A percentile compares a stretch with the other conserved stretches of the same genome.
phyloP scores from a whole-genome alignment of 169 alveolate genomes.

The Besnoitia besnoiti region DNA sequence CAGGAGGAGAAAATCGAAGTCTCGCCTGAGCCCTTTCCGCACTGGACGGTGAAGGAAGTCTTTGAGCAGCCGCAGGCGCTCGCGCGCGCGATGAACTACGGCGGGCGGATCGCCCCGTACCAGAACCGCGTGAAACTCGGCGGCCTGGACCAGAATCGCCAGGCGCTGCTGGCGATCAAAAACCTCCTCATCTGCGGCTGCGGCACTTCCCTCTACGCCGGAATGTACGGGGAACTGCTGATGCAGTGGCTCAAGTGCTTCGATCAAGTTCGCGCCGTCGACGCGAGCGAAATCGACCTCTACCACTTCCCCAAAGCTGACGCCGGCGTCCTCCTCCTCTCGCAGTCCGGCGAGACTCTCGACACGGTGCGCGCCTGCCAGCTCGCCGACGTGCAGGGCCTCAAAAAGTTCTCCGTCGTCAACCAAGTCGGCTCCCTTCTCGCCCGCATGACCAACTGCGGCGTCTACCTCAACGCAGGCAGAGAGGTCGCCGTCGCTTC shows the following conservation, averaged over 20 bases:
- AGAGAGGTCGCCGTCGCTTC: constrained; percentile 98
- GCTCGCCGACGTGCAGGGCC: constrained; percentile 81
- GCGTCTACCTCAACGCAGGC: constrained; percentile 93
- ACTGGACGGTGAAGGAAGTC: constrained; percentile 92
- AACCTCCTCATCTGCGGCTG: constrained; percentile 91
- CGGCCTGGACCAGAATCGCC: constrained; percentile 82
- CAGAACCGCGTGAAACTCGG: constrained; percentile 83
- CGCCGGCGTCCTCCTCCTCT: constrained; percentile 89
- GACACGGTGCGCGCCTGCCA: constrained; percentile 86
- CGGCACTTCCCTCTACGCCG: constrained; percentile 93
- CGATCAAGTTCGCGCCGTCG: constrained; percentile 87
- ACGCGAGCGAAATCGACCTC: constrained; percentile 88
- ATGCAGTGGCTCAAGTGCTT: constrained; percentile 85
- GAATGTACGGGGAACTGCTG: constrained; percentile 87
- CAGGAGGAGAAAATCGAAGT: constrained; percentile 75
- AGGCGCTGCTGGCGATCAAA: constrained; percentile 78
- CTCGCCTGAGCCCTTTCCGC: constrained; percentile 87
- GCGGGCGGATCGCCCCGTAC: constrained; percentile 82
- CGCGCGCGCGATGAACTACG: constrained; percentile 84
- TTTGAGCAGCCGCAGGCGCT: constrained; percentile 87
- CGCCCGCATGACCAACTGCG: constrained; percentile 91
- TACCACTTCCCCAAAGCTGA: constrained; percentile 74
- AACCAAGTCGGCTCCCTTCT: constrained; percentile 91
- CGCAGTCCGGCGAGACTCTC: constrained; percentile 97
- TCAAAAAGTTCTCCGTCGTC: constrained; percentile 87